Evolutionary conservation across 2,329 filamentous ascomycete genomes (phyloP), one percentile per base, ranked within the genome.

Genomic region (Akanthomyces lecanii): DNA sequence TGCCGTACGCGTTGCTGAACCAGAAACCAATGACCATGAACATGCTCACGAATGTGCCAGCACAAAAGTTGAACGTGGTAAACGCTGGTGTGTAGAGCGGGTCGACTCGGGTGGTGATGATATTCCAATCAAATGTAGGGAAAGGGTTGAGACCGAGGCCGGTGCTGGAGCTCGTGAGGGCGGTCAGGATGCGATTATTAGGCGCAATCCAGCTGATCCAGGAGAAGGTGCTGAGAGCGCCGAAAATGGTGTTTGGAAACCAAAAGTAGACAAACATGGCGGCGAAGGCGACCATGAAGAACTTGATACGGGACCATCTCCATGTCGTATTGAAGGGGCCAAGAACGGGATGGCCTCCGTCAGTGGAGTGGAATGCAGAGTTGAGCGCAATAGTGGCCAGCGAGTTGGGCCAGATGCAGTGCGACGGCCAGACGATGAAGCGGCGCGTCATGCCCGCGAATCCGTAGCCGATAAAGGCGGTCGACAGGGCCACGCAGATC

Each of bases 181-280:
- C 69, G 45, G 71, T 72, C 21, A 80, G 66, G 51, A 74, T 71
- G 7, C 70, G 67, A 57, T 78, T 79, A 16, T 72, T 66, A 0
- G 81, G 81, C 0, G 77, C 72, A 58, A 85, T 84, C 82, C 82
- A 85, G 0, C 77, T 78, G 67, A 83, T 77, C 80, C 81, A 85
- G 66, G 75, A 79, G 69, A 85, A 84, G 63, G 73, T 71, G 48
- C 74, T 76, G 12, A 84, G 68, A 4, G 76, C 79, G 16, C 72
- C 72, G 67, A 83, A 84, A 51, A 85, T 68, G 65, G 78, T 82
- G 64, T 79, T 77, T 1, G 82, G 83, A 53, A 85, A 76, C 79
- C 80, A 84, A 65, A 82, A 84, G 68, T 79, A 85, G 5, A 80
- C 66, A 61, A 83, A 84, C 77, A 83, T 83, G 64, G 71, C 74